Evolutionary conservation across 2,329 filamentous ascomycete species (phyloP), one percentile per base, ranked within the genome.

Genomic region (Cladophialophora immunda): DNA sequence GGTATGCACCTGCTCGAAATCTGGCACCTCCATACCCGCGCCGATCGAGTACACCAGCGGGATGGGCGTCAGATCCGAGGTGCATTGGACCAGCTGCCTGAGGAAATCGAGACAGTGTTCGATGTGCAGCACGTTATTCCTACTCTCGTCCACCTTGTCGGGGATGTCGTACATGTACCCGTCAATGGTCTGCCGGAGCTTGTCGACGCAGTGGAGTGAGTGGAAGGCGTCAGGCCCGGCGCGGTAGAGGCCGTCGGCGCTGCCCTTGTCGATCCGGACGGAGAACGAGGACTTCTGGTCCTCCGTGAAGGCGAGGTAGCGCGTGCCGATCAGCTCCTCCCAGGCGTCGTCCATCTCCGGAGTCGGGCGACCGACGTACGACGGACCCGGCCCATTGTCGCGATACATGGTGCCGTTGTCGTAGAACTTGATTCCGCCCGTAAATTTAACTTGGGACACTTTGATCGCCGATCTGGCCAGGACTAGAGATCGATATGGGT

Each of bases 171-270:
- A 57, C 17, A 57, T 4, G 19, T 57, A 57, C 54, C 54, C 54
- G 32, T 57, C 54, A 30, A 57, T 36, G 54, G 54, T 57, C 32
- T 57, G 54, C 9, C 54, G 54, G n/a, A 57, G 54, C 54, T 58
- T 58, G 22, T 41, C 56, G 34, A 58, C 34, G 36, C 56, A 58
- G 36, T 58, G 56, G 6, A 58, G 36, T 22, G 32, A 45, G 15
- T 58, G 56, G 56, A 58, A 58, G 1, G 25, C 36, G 56, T 58
- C 56, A 1, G 36, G 56, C 8, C 56, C 56, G 5, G 36, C 36
- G 34, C 32, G 36, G 56, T 58, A 58, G 17, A 41, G 56, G 8
- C 56, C 56, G n/a, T 58, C 36, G 34, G 56, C 36, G 56, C 54
- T 57, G 29, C 54, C 54, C 22, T 58, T 58, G 56, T 58, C 56